Conservation (phyloP, 192 early-diverging fungal genomes). For the Diversispora eburnea region DNA sequence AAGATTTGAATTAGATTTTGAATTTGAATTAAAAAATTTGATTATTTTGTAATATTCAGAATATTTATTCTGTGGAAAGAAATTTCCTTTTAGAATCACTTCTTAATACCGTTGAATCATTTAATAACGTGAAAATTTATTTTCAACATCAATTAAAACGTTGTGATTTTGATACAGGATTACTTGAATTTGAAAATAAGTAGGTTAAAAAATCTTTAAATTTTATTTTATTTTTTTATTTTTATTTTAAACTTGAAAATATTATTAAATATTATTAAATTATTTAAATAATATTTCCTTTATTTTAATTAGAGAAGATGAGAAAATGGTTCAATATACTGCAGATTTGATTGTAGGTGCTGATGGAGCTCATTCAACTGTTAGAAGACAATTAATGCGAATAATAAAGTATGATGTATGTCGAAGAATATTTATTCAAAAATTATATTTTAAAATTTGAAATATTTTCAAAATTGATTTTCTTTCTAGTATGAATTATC, state of each 20-base stretch:
- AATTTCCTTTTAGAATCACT: conserved; percentile 77
- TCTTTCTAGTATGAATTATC: conserved; percentile 68
- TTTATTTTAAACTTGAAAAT: conserved; percentile 31
- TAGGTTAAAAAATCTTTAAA: conserved; percentile 15
- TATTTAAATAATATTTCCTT: too few species aligned
- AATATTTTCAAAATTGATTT: neutral
- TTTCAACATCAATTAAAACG: conserved; percentile 70
- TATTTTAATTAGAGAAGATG: conserved; percentile 37
- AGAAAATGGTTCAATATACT: conserved; percentile 39
- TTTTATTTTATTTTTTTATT: neutral
- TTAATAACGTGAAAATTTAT: conserved; percentile 65
- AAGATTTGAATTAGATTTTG: too few species aligned
- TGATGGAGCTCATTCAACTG: conserved; percentile 82
- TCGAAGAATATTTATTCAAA: too few species aligned
- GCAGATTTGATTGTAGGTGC: conserved; percentile 85
- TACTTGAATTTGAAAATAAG: conserved; percentile 46
- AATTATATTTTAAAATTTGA: neutral
- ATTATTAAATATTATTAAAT: neutral
- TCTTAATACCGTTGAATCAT: conserved; percentile 66
- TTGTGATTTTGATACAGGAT: conserved; percentile 71
- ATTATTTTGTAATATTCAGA: conserved; percentile 41
- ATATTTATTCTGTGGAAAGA: conserved; percentile 93
- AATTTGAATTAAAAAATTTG: neutral
- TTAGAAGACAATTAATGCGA: conserved; percentile 79
- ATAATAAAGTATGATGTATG: conserved; percentile 50